A percentile compares a stretch with the other conserved stretches of the same genome.
phyloP scores from a whole-genome alignment of 1,139 yeast species.

The Kodamaea suecica region DNA sequence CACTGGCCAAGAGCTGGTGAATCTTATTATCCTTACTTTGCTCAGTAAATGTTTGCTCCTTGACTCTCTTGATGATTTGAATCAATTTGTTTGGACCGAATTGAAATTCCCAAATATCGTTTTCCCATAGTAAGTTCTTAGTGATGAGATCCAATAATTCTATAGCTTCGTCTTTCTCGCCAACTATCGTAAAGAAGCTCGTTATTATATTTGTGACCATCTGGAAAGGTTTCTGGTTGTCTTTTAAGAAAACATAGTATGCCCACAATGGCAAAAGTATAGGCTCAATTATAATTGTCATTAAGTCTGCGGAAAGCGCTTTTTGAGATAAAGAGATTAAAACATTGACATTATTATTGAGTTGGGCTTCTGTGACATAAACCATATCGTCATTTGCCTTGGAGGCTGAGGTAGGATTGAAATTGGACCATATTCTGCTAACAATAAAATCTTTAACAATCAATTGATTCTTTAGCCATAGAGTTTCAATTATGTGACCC shows the following conservation, averaged over 20 bases:
- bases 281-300: conserved; percentile 41
- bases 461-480: conserved; percentile 51
- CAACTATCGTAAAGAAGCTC: conserved; percentile 42
- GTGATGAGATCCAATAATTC: conserved; percentile 35
- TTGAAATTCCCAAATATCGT: conserved; percentile 50
- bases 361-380: conserved; percentile 43
- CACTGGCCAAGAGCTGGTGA: conserved; percentile 34
- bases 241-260: conserved; percentile 49
- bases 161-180: conserved; percentile 19
- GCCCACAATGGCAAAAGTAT: conserved; percentile 58
- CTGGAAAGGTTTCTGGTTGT: conserved; percentile 36
- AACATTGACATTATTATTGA: conserved; percentile 67
- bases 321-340: conserved; percentile 59
- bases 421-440: conserved; percentile 41
- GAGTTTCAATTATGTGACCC: conserved; percentile 50
- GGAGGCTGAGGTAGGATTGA: conserved; percentile 30
- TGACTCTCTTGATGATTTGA: conserved; percentile 35
- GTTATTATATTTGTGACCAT: conserved; percentile 48
- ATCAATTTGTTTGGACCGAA: conserved; percentile 56
- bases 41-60: not conserved
- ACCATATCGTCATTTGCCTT: conserved; percentile 10
- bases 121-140: conserved; percentile 42
- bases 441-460: conserved; percentile 62
- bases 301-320: conserved; percentile 41
- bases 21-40: conserved; percentile 22